These are phyloP conservation scores for Maudiozyma humilis DNA, from an alignment of 1,139 yeast genomes.

Conservation along the genomic window DNA sequence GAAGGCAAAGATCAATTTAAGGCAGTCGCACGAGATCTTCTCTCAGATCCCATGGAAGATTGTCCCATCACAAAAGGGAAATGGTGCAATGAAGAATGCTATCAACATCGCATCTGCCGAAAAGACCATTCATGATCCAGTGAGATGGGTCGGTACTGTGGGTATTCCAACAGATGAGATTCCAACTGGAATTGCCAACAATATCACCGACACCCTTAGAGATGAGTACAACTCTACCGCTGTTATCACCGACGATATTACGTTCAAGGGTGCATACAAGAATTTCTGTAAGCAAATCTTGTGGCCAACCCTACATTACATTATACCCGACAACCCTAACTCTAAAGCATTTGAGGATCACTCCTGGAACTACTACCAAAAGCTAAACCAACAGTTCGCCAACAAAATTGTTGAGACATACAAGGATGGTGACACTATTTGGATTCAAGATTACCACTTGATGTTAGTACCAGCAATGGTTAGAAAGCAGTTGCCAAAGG, in stretches of 20 bases:
- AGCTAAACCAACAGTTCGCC: slow-evolving; percentile 72
- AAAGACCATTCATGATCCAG: slow-evolving; percentile 39
- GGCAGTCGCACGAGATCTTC: slow-evolving; percentile 48
- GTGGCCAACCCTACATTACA: slow-evolving; percentile 97
- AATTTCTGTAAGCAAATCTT: slow-evolving; percentile 87
- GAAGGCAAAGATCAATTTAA: slow-evolving; percentile 35
- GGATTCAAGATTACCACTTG: slow-evolving; percentile 94
- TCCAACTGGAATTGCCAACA: slow-evolving; percentile 44
- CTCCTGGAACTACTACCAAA: slow-evolving; percentile 79
- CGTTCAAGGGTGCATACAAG: slow-evolving; percentile 82
- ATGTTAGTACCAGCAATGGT: slow-evolving; percentile 81
- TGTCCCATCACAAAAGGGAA: slow-evolving; percentile 64
- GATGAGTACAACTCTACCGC: slow-evolving; percentile 51
- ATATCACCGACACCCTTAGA: slow-evolving; percentile 42
- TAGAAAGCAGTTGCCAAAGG: slow-evolving; percentile 65
- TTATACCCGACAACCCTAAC: slow-evolving; percentile 90
- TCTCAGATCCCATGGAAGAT: slow-evolving; percentile 71
- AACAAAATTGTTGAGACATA: slow-evolving; percentile 61
- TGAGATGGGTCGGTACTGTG: slow-evolving; percentile 79
- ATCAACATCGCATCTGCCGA: slow-evolving; percentile 52
- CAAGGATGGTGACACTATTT: slow-evolving; percentile 61
- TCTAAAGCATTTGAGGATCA: slow-evolving; percentile 93
- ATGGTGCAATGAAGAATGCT: slow-evolving; percentile 83
- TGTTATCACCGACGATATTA: slow-evolving; percentile 65
- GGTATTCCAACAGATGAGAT: slow-evolving; percentile 87